These are phyloP conservation scores for Leccinum boreale DNA, from an alignment of 768 basidiomycete genomes.

Conservation along the genomic window DNA sequence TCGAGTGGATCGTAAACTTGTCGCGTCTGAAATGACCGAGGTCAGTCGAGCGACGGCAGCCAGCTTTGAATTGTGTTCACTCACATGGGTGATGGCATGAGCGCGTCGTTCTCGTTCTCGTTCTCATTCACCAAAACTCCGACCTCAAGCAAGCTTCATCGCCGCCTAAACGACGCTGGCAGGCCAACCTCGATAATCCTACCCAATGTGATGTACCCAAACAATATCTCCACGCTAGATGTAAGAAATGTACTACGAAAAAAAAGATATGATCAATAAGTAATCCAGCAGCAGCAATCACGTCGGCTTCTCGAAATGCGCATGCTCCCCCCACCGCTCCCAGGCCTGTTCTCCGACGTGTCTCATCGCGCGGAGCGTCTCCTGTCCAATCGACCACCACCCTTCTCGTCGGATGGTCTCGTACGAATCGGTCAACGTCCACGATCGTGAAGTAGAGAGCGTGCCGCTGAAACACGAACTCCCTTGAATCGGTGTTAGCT, in stretches of 20 bases:
- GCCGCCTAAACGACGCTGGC: neutral
- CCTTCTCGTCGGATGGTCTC: constrained; percentile 41
- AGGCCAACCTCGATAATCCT: neutral
- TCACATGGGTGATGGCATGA: constrained; percentile 29
- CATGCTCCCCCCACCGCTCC: constrained; percentile 40
- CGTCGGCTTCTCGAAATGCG: constrained; percentile 27
- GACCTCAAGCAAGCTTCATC: neutral
- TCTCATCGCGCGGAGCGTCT: constrained; percentile 38
- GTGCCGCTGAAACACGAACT: constrained; percentile 27
- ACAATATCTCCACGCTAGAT: constrained; percentile 14
- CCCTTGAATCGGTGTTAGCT: constrained; percentile 52
- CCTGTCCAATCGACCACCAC: constrained; percentile 35
- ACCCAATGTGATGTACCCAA: constrained; percentile 14
- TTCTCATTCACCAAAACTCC: neutral
- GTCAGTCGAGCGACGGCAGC: neutral
- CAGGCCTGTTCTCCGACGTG: constrained; percentile 40
- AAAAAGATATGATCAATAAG: constrained; percentile 18
- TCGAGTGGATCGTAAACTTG: constrained; percentile 87
- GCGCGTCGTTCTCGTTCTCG: neutral
- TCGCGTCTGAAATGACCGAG: constrained; percentile 56
- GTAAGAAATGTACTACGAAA: constrained; percentile 10
- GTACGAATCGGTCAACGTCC: constrained; percentile 36
- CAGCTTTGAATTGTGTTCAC: neutral
- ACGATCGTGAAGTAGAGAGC: constrained; percentile 35
- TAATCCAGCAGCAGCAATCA: constrained; percentile 17